phyloP scores from a whole-genome alignment of 2,329 filamentous ascomycete species.

The Leptosphaerulina australis region DNA sequence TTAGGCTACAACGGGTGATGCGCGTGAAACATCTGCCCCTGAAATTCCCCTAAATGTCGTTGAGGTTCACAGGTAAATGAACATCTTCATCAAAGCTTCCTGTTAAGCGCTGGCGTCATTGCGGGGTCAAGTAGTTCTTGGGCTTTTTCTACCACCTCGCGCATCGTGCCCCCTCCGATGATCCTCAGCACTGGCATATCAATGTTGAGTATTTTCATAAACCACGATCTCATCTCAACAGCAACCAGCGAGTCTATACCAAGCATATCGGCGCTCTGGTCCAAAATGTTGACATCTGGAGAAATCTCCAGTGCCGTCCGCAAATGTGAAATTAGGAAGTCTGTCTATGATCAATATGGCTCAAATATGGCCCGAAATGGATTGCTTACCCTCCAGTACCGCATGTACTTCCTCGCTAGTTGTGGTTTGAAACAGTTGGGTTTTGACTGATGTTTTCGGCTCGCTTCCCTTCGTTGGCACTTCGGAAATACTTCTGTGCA shows the following conservation, averaged over 20 bases:
- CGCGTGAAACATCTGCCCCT: no score
- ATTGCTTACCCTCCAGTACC: not conserved
- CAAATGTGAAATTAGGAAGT: not conserved
- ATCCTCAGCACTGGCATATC: constrained; percentile 35
- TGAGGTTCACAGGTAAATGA: no score
- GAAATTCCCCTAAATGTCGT: no score
- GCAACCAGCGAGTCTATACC: constrained; percentile 44
- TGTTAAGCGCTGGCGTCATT: no score
- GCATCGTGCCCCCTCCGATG: constrained; percentile 22
- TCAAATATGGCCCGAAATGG: not conserved
- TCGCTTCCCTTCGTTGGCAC: not conserved
- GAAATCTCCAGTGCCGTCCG: constrained; percentile 8
- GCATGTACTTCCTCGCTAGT: not conserved
- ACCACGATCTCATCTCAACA: constrained; percentile 51
- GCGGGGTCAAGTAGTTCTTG: not conserved
- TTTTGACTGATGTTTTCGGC: not conserved
- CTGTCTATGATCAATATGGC: not conserved
- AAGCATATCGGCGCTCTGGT: constrained; percentile 1
- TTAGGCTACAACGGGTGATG: no score
- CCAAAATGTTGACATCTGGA: not conserved
- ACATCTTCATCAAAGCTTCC: no score
- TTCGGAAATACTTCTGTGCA: not conserved
- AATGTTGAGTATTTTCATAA: constrained; percentile 41
- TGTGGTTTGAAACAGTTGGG: not conserved
- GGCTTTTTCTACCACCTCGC: not conserved